Conservation (phyloP, 495 filamentous ascomycete genomes). For the Talaromyces stipitatus region DNA sequence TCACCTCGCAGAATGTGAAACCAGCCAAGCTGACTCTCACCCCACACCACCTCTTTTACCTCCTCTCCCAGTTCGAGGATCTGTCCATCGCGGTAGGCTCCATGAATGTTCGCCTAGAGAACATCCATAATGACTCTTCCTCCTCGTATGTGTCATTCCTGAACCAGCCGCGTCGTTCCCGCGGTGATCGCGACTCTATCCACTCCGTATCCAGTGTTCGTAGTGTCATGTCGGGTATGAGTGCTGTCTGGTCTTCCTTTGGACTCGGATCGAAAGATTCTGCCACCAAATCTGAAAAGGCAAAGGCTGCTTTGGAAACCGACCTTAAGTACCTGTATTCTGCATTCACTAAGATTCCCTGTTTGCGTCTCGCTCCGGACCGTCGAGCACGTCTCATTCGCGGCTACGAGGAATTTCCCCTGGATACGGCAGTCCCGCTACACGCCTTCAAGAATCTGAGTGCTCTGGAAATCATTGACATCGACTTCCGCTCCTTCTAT, state of each 20-base stretch:
- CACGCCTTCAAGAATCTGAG: slow-evolving; percentile 94
- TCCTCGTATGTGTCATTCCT: slow-evolving; percentile 95
- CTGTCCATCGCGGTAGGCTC: slow-evolving; percentile 82
- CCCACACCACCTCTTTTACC: slow-evolving; percentile 95
- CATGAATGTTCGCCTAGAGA: slow-evolving; percentile 93
- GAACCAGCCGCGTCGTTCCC: slow-evolving; percentile 62
- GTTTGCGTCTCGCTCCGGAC: slow-evolving; percentile 79
- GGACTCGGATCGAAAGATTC: slow-evolving; percentile 69
- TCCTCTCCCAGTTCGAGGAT: slow-evolving; percentile 90
- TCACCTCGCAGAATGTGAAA: slow-evolving; percentile 76
- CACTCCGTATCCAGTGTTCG: slow-evolving; percentile 93
- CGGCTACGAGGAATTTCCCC: slow-evolving; percentile 96
- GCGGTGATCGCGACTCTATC: slow-evolving; percentile 80
- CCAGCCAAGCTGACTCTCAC: slow-evolving; percentile 88
- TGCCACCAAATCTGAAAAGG: slow-evolving; percentile 72
- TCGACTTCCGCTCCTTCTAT: slow-evolving; percentile 94
- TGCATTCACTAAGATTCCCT: slow-evolving; percentile 96
- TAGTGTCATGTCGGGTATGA: slow-evolving; percentile 96
- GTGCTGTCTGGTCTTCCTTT: slow-evolving; percentile 81
- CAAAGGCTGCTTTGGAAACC: slow-evolving; percentile 72
- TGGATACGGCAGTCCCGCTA: slow-evolving; percentile 94
- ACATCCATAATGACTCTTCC: slow-evolving; percentile 78
- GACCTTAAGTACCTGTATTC: slow-evolving; percentile 96
- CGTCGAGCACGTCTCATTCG: slow-evolving; percentile 79
- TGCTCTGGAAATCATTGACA: slow-evolving; percentile 84